Evolutionary conservation across 805 yeast species (phyloP).

Genomic region (Maudiozyma barnettii): DNA sequence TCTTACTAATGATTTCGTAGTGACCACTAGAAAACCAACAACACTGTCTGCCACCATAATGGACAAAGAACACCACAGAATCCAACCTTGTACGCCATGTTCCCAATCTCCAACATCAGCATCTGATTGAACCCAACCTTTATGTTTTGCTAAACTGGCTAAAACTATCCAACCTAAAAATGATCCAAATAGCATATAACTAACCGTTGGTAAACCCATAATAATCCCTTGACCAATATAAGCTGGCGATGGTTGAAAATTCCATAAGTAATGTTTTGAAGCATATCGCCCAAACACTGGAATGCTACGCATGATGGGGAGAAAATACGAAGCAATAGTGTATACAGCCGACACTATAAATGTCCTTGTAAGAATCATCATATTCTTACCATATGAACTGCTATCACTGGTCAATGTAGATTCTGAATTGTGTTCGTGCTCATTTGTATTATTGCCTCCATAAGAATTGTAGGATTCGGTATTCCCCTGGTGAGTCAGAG

Average conservation of each 20-base stretch:
- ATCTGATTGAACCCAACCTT: constrained; percentile 84
- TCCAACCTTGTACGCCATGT: constrained; percentile 94
- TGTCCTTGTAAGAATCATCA: constrained; percentile 49
- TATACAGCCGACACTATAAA: constrained; percentile 62
- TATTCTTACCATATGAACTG: constrained; percentile 36
- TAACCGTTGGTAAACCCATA: constrained; percentile 89
- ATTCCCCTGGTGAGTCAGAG: background rate
- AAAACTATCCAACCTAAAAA: constrained; percentile 84
- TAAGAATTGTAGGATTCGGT: background rate
- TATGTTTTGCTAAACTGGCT: constrained; percentile 65
- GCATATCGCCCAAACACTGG: constrained; percentile 68
- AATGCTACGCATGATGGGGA: constrained; percentile 56
- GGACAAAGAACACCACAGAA: constrained; percentile 84
- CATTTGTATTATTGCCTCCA: background rate
- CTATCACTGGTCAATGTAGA: background rate
- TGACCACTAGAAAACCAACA: constrained; percentile 63
- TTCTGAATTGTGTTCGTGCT: background rate
- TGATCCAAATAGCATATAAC: constrained; percentile 86
- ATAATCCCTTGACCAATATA: constrained; percentile 96
- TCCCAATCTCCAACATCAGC: constrained; percentile 76
- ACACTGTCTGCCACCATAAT: constrained; percentile 91
- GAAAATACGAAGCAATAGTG: constrained; percentile 60
- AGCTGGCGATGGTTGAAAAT: constrained; percentile 93
- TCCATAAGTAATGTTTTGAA: constrained; percentile 66
- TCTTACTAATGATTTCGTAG: constrained; percentile 34